These are phyloP conservation scores for Paraphaeosphaeria sporulosa DNA, from an alignment of 2,329 filamentous ascomycete species.

Conservation along the genomic window DNA sequence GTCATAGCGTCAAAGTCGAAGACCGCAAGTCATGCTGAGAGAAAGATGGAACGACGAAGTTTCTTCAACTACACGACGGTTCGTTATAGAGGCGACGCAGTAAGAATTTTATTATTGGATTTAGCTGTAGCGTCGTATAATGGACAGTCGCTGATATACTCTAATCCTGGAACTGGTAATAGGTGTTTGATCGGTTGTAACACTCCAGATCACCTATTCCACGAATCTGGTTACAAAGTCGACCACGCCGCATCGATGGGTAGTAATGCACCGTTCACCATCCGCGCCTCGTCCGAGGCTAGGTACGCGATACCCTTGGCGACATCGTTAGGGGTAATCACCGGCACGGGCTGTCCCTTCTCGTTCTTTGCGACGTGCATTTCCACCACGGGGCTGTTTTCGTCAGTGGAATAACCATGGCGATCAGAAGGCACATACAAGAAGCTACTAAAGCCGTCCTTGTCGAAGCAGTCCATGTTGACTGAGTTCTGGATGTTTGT, in stretches of 20 bases:
- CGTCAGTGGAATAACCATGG: conserved; percentile 13
- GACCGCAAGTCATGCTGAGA: no score
- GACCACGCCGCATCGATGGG: conserved; percentile 41
- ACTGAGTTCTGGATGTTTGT: conserved; percentile 33
- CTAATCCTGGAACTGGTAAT: not conserved
- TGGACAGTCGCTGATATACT: no score
- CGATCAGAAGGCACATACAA: conserved; percentile 23
- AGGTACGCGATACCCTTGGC: conserved; percentile 36
- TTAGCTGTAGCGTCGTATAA: no score
- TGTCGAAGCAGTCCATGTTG: conserved; percentile 31
- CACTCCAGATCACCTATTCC: not conserved
- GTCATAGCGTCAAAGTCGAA: no score
- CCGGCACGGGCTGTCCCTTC: conserved; percentile 29
- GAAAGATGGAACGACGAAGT: no score
- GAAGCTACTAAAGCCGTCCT: conserved; percentile 28
- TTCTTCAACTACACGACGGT: no score
- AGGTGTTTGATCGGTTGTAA: not conserved
- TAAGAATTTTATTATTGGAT: no score
- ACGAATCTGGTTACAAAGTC: conserved; percentile 21
- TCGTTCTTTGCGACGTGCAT: conserved; percentile 34
- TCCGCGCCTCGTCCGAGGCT: conserved; percentile 35
- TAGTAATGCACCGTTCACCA: conserved; percentile 35
- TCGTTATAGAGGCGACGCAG: no score
- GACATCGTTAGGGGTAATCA: conserved; percentile 32
- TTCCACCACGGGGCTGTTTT: conserved; percentile 26